Conservation (phyloP, 2,329 filamentous ascomycete genomes). For the Penicillium frequentans region DNA sequence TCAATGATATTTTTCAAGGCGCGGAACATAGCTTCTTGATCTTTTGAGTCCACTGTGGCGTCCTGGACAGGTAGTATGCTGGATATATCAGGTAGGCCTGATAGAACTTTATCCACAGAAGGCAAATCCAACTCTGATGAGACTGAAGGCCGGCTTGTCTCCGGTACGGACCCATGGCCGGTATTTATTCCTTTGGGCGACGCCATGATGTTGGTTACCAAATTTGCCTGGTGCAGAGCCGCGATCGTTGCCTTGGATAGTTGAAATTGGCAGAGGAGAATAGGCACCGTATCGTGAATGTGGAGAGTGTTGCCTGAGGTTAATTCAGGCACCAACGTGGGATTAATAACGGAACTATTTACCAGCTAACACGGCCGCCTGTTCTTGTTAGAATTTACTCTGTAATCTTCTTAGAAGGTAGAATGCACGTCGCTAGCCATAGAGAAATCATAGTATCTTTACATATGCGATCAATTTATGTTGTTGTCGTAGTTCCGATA, state of each 20-base stretch:
- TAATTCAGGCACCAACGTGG: slow-evolving; percentile 18
- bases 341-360: not conserved
- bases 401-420: not conserved
- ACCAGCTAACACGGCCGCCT: not conserved
- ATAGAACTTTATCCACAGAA: slow-evolving; percentile 26
- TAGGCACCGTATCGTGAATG: not conserved
- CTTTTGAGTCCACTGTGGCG: slow-evolving; percentile 23
- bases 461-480: not conserved
- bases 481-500: not conserved
- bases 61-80: slow-evolving; percentile 20
- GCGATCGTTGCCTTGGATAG: slow-evolving; percentile 5
- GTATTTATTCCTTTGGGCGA: slow-evolving; percentile 13
- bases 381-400: not conserved
- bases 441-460: not conserved
- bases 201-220: slow-evolving; percentile 12
- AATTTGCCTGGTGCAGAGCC: not conserved
- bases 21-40: slow-evolving; percentile 36
- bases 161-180: slow-evolving; percentile 1
- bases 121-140: slow-evolving; percentile 22
- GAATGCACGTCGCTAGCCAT: not conserved
- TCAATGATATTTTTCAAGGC: slow-evolving; percentile 33
- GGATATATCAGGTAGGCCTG: slow-evolving; percentile 20
- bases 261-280: slow-evolving; percentile 1
- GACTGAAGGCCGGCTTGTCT: slow-evolving; percentile 1
- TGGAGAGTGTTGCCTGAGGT: slow-evolving; percentile 17